phyloP scores from a whole-genome alignment of 1,139 yeast genomes.

The Citeromyces hawaiiensis region DNA sequence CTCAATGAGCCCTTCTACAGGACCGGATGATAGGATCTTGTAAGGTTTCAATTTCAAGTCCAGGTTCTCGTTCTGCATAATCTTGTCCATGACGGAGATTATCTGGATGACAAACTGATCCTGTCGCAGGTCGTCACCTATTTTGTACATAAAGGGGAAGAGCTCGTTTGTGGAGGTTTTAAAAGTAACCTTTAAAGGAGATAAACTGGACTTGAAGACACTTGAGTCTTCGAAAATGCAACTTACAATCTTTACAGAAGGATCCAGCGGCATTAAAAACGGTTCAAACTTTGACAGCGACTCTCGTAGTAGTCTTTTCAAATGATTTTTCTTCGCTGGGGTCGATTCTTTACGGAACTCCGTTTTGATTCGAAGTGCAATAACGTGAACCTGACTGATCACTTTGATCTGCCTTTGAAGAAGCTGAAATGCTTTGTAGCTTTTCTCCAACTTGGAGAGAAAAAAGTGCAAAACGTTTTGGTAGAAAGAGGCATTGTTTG shows the following conservation, averaged over 20 bases:
- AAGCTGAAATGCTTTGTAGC: constrained; percentile 11
- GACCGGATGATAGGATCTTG: constrained; percentile 80
- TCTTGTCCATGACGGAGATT: constrained; percentile 80
- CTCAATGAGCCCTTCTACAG: constrained; percentile 84
- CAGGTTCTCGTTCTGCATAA: constrained; percentile 78
- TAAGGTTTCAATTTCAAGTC: constrained; percentile 85
- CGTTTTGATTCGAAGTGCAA: constrained; percentile 14
- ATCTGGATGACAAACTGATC: constrained; percentile 94
- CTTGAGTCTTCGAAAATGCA: constrained; percentile 68
- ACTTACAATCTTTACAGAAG: constrained; percentile 54
- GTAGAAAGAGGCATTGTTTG: constrained; percentile 7
- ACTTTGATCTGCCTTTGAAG: constrained; percentile 16
- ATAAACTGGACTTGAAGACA: constrained; percentile 82
- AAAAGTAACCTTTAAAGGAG: constrained; percentile 76
- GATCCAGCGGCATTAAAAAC: constrained; percentile 62
- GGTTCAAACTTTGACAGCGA: constrained; percentile 27
- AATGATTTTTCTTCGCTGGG: constrained; percentile 37
- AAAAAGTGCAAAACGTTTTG: constrained; percentile 15
- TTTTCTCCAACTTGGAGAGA: constrained; percentile 11
- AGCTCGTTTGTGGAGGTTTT: constrained; percentile 42
- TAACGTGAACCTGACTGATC: constrained; percentile 14
- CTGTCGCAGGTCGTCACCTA: constrained; percentile 92
- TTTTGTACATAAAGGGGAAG: constrained; percentile 84
- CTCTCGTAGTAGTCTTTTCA: constrained; percentile 20
- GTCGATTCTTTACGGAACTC: constrained; percentile 34